phyloP scores from a whole-genome alignment of 805 yeast species.

The Hanseniaspora nectarophila region DNA sequence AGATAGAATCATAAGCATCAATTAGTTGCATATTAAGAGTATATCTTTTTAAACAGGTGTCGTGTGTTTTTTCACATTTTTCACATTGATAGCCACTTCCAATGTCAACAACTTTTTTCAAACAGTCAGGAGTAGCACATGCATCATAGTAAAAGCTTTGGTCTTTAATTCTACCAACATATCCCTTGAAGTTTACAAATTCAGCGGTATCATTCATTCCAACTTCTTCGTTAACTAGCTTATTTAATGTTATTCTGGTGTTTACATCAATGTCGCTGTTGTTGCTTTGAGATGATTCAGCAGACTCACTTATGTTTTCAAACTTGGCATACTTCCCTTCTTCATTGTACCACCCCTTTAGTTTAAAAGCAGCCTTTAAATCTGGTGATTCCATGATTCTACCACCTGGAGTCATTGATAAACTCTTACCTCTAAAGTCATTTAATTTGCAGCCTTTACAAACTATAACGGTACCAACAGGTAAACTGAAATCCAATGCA shows the following conservation, averaged over 20 bases:
- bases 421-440: slow-evolving; percentile 76
- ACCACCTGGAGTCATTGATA: slow-evolving; percentile 71
- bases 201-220: slow-evolving; percentile 74
- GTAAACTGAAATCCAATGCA: slow-evolving; percentile 64
- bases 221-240: slow-evolving; percentile 53
- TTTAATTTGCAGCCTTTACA: slow-evolving; percentile 80
- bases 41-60: slow-evolving; percentile 66
- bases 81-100: slow-evolving; percentile 78
- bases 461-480: slow-evolving; percentile 77
- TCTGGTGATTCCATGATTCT: slow-evolving; percentile 74
- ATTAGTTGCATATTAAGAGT: slow-evolving; percentile 63
- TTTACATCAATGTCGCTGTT: slow-evolving; percentile 31
- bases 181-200: slow-evolving; percentile 62
- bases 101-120: slow-evolving; percentile 68
- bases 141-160: slow-evolving; percentile 85
- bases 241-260: slow-evolving; percentile 53
- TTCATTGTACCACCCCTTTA: slow-evolving; percentile 92
- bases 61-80: slow-evolving; percentile 62
- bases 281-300: slow-evolving; percentile 19
- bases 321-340: slow-evolving; percentile 56
- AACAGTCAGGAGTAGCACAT: slow-evolving; percentile 65
- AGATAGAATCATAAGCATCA: slow-evolving; percentile 71
- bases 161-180: slow-evolving; percentile 55
- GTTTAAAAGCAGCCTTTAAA: slow-evolving; percentile 68
- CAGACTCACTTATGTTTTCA: slow-evolving; percentile 47